Conservation (phyloP, 495 filamentous ascomycete species). For the Xylaria sp. region DNA sequence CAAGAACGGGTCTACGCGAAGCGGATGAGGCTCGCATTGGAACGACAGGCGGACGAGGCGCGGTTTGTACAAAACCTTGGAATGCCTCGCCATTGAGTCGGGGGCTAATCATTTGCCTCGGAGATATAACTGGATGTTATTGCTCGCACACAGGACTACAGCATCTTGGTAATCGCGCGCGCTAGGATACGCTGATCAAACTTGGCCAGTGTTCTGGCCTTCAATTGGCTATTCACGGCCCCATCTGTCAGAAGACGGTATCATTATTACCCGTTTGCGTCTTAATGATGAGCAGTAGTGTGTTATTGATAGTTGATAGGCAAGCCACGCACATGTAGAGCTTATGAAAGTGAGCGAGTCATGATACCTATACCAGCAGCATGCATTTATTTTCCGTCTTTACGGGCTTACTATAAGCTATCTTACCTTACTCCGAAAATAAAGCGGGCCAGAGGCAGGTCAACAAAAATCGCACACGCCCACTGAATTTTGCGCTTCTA, state of each 20-base stretch:
- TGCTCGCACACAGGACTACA: background rate
- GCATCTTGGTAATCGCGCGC: background rate
- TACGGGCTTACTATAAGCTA: background rate
- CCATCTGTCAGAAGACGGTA: background rate
- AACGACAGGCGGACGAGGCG: slow-evolving; percentile 83
- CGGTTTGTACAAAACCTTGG: slow-evolving; percentile 77
- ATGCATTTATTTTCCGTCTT: too few species aligned
- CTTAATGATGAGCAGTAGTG: background rate
- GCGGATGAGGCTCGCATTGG: slow-evolving; percentile 76
- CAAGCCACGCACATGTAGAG: background rate
- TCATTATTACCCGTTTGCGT: background rate
- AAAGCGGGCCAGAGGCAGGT: too few species aligned
- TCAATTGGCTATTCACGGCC: slow-evolving; percentile 2
- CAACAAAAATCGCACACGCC: too few species aligned
- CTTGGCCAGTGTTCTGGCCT: background rate
- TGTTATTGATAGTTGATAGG: background rate
- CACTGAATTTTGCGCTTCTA: too few species aligned
- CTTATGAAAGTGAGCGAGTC: background rate
- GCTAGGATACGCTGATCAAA: background rate
- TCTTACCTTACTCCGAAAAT: background rate
- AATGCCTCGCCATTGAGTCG: slow-evolving; percentile 19
- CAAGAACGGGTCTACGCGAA: slow-evolving; percentile 64
- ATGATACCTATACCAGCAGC: too few species aligned
- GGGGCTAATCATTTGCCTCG: slow-evolving; percentile 16
- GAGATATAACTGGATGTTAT: slow-evolving; percentile 24